phyloP scores from a whole-genome alignment of 371 early-diverging fungal genomes.

The Syncephalastrum monosporum region DNA sequence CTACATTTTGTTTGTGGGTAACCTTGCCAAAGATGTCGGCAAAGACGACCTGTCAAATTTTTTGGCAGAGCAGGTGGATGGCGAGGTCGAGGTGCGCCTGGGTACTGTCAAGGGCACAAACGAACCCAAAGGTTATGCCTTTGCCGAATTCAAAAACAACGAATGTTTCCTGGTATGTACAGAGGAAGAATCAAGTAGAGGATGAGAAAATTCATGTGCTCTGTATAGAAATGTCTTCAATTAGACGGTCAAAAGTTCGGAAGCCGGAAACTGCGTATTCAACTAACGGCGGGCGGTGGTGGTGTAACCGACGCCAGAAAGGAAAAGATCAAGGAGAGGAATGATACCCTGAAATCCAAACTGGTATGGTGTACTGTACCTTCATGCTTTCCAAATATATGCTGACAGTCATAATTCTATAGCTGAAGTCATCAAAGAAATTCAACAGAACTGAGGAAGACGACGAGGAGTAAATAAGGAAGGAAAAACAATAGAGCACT shows the following conservation, averaged over 20 bases:
- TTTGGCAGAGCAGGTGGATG: constrained; percentile 54
- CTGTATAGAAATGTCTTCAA: constrained; percentile 57
- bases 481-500: too few species aligned
- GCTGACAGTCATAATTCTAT: too few species aligned
- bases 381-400: too few species aligned
- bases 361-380: too few species aligned
- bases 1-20: constrained; percentile 76
- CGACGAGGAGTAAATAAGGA: too few species aligned
- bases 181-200: background rate
- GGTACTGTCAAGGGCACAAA: constrained; percentile 74
- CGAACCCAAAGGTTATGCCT: constrained; percentile 78
- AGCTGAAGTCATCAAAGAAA: too few species aligned
- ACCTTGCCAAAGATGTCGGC: constrained; percentile 66
- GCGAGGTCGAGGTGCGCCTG: constrained; percentile 60
- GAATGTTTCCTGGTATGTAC: constrained; percentile 53
- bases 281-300: constrained; percentile 83
- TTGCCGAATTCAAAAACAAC: constrained; percentile 67
- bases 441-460: too few species aligned
- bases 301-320: constrained; percentile 63
- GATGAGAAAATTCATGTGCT: too few species aligned
- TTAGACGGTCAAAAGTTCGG: constrained; percentile 71
- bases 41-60: constrained; percentile 64
- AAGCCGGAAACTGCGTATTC: constrained; percentile 72
- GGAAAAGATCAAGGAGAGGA: constrained; percentile 64
- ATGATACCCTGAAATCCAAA: constrained; percentile 28